Evolutionary conservation across 2,329 filamentous ascomycete genomes (phyloP), one percentile per base, ranked within the genome.

Genomic region (Trichoderma atroviride): DNA sequence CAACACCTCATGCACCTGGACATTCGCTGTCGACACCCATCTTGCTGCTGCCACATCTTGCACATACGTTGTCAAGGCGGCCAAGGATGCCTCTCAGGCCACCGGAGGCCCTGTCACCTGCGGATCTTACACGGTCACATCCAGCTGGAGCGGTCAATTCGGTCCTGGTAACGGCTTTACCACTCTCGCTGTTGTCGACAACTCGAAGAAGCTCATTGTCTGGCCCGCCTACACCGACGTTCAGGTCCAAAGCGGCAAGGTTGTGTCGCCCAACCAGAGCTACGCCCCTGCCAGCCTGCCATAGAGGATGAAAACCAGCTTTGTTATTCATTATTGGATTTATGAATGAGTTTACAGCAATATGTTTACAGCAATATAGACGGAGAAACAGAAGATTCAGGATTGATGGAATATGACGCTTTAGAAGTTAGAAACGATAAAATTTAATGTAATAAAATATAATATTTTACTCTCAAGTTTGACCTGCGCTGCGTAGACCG

Each of bases 141-240:
- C 83, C 2, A 83, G 84, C 79, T 88, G 86, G 86, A 85, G 82
- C 76, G 85, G 81, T 75, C 82, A 86, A 74, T 88, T 88, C 72
- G 86, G 85, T 61, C 69, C 77, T 14, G 82, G 76, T 71, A 79
- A 83, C 31, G 86, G 84, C 72, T 88, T 87, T 80, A 87, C 85
- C 29, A 86, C 83, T 27, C 77, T 88, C 33, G 79, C 83, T 24
- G 82, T 88, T 65, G 81, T 83, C 58, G 79, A 86, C 77, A 77
- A 79, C 71, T 71, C 72, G 63, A 76, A 79, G 73, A 77, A 77
- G 59, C 78, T 81, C 71, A 87, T 88, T 68, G 75, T 82, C 70
- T 88, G 79, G 78, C 85, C 86, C 35, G 80, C 83, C 52, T 88
- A 87, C 75, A 85, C 81, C 73, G 86, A 88, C 73, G 79, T 78